Percentiles rank a stretch among this genome's conserved stretches.
Conservation (phyloP, 2,329 filamentous ascomycete genomes). For the Lachnellula arida region DNA sequence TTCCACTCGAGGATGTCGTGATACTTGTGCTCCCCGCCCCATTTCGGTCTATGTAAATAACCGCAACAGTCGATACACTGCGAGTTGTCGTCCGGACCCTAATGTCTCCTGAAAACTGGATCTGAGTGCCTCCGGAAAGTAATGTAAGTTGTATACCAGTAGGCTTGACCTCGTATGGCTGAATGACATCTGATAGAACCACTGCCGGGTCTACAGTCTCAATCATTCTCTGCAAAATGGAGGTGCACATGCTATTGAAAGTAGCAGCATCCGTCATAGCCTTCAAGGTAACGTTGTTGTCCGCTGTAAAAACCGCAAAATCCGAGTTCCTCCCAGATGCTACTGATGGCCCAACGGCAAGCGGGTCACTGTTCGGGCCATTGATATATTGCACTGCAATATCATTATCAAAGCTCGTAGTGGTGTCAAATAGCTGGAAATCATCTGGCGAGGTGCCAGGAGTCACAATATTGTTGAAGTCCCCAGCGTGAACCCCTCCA, state of each 20-base stretch:
- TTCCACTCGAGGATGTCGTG: slow-evolving; percentile 42
- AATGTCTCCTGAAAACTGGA: slow-evolving; percentile 51
- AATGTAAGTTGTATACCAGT: slow-evolving; percentile 52
- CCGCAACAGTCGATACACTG: slow-evolving; percentile 40
- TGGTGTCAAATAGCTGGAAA: slow-evolving; percentile 44
- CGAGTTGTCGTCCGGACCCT: slow-evolving; percentile 49
- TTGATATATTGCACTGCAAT: slow-evolving; percentile 53
- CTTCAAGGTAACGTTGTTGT: slow-evolving; percentile 51
- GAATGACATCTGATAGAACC: slow-evolving; percentile 46
- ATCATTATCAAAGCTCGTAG: slow-evolving; percentile 51
- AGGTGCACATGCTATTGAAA: slow-evolving; percentile 46
- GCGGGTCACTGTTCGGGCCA: slow-evolving; percentile 49
- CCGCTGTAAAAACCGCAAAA: slow-evolving; percentile 50
- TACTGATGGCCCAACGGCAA: slow-evolving; percentile 49
- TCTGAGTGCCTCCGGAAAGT: slow-evolving; percentile 41
- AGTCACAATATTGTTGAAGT: slow-evolving; percentile 51
- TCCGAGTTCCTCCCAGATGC: slow-evolving; percentile 44
- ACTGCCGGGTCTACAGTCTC: slow-evolving; percentile 52
- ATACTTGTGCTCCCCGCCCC: slow-evolving; percentile 46
- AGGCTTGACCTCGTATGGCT: slow-evolving; percentile 56
- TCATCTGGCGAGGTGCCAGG: slow-evolving; percentile 37
- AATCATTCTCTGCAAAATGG: slow-evolving; percentile 55
- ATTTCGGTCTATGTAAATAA: slow-evolving; percentile 53
- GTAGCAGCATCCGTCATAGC: slow-evolving; percentile 40
- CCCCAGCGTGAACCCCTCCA: slow-evolving; percentile 51